Evolutionary conservation across 176 grass and related monocot genomes (phyloP), one percentile per base, ranked within the genome.

Genomic region (Eragrostis nindensis): DNA sequence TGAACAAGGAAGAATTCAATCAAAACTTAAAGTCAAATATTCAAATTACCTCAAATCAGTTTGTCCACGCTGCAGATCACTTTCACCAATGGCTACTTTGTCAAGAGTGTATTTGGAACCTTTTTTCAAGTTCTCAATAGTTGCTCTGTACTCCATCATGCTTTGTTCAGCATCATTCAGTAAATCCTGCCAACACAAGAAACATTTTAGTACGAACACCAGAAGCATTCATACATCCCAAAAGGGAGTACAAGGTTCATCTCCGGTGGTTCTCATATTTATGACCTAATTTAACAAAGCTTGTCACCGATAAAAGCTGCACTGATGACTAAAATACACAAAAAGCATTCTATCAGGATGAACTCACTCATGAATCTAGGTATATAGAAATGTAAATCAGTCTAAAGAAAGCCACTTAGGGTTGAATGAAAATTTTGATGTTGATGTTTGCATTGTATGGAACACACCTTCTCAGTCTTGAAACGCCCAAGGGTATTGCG

Each of bases 381-480:
- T 21, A 9, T 47, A 21, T 70, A 3, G 56, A 83, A 76, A 32
- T 8, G 68, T 15, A 43, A 17, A 63, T 18, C n/a, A 3, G 60
- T 66, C n/a, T 71, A 77, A 48, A 32, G 13, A 30, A 70, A 67
- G 55, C 68, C 68, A 68, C 9, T 76, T 25, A 79, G 78, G 48
- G 27, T 30, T 26, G 26, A 69, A 52, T 29, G 68, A 50, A 74
- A 80, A 6, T 41, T 45, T 43, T 30, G 29, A 71, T 36, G 42
- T 62, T n/a, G 21, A 70, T 64, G 62, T 66, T 25, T 44, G 14
- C 25, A 83, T 66, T 81, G 56, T 64, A 48, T 17, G 27, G 22
- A 63, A 6, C n/a, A 54, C 86, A 98, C 96, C 92, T 98, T 92
- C 82, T 98, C 96, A 73, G 81, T 95, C 77, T 93, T 91, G 36